Percentiles rank a stretch among this genome's conserved stretches.
These are phyloP conservation scores for Cyberlindnera suaveolens DNA, from an alignment of 805 yeast species.

Conservation along the genomic window DNA sequence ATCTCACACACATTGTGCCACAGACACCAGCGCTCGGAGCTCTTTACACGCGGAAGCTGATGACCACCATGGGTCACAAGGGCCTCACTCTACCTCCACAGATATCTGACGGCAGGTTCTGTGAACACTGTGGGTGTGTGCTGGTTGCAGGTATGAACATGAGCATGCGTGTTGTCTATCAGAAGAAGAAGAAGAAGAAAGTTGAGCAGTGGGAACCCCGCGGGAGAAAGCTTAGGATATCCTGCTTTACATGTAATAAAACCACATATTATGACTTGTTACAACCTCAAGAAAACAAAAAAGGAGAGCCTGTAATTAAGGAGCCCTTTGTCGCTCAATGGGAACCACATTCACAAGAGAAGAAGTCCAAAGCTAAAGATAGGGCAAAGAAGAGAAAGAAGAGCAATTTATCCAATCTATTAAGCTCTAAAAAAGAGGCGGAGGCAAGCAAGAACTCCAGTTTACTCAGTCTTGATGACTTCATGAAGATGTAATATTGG, in stretches of 20 bases:
- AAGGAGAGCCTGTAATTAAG: background rate
- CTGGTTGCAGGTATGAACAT: conserved; percentile 26
- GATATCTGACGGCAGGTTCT: conserved; percentile 6
- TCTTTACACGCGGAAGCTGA: conserved; percentile 24
- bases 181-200: background rate
- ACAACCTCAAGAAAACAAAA: conserved; percentile 6
- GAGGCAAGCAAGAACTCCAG: conserved; percentile 26
- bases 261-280: conserved; percentile 11
- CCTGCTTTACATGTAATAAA: conserved; percentile 26
- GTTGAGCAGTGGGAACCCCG: conserved; percentile 10
- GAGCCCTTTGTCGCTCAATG: conserved; percentile 23
- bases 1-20: conserved; percentile 12
- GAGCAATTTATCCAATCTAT: conserved; percentile 35
- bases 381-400: conserved; percentile 42
- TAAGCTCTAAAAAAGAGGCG: conserved; percentile 36
- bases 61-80: conserved; percentile 24
- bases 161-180: conserved; percentile 17
- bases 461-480: conserved; percentile 43
- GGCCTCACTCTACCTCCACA: conserved; percentile 13
- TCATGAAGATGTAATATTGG: conserved; percentile 29
- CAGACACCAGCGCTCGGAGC: conserved; percentile 10
- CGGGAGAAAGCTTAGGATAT: conserved; percentile 17
- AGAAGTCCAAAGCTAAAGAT: conserved; percentile 25
- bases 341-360: conserved; percentile 14
- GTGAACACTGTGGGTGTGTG: conserved; percentile 15